These are phyloP conservation scores for Carnegiea gigantea DNA, from an alignment of 179 eudicot genomes.

Conservation along the genomic window DNA sequence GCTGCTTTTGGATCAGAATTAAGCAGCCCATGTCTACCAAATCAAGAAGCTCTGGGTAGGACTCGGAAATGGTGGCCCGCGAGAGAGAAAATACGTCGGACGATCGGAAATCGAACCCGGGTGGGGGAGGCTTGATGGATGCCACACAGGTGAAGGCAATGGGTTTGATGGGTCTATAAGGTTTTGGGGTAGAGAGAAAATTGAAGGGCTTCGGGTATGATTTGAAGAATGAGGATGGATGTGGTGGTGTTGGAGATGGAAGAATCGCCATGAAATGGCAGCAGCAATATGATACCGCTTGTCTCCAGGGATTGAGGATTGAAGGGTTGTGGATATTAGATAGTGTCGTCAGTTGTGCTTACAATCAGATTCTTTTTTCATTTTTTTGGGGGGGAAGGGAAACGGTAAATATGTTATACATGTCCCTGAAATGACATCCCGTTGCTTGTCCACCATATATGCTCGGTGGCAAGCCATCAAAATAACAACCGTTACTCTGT, in stretches of 20 bases:
- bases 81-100: slow-evolving; percentile 42
- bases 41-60: slow-evolving; percentile 70
- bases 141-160: slow-evolving; percentile 15
- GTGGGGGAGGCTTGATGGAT: slow-evolving; percentile 64
- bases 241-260: slow-evolving; percentile 3
- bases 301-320: background rate
- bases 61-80: slow-evolving; percentile 38
- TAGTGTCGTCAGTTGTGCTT: no score
- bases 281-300: background rate
- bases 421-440: no score
- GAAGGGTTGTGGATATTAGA: background rate
- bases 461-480: no score
- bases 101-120: slow-evolving; percentile 59
- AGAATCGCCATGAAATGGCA: slow-evolving; percentile 18
- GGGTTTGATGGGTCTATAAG: slow-evolving; percentile 9
- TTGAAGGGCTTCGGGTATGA: slow-evolving; percentile 12
- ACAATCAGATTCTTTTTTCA: no score
- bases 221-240: slow-evolving; percentile 8
- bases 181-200: slow-evolving; percentile 25
- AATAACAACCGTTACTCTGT: no score
- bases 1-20: slow-evolving; percentile 52
- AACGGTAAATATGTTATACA: no score
- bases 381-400: no score
- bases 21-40: slow-evolving; percentile 67
- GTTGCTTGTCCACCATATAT: no score